Evolutionary conservation across 2,329 filamentous ascomycete species (phyloP), one percentile per base, ranked within the genome.

Genomic region (Allantophomopsis cytisporea): DNA sequence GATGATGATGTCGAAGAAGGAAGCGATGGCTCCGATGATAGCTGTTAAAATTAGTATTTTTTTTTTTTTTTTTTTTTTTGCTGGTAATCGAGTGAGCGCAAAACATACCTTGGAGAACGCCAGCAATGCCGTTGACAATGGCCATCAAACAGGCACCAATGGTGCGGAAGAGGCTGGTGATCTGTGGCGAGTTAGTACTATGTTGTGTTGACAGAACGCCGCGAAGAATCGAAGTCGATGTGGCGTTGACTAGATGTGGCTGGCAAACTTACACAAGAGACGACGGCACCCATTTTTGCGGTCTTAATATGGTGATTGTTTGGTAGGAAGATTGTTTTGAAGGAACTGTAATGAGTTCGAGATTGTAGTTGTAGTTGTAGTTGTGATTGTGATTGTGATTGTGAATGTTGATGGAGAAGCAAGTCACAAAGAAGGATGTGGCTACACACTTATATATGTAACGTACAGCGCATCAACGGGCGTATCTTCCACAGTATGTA

Each of bases 91-190:
- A n/a, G n/a, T n/a, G n/a, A n/a, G n/a, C n/a, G n/a, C n/a, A n/a
- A 38, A 10, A 34, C 37, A 14, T 36, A 20, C 47, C 51, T 43
- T 52, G 45, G n/a, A 55, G 49, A 21, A 55, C 45, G n/a, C 42
- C 42, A 31, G 53, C 70, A 45, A 75, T 71, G 38, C 63, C 68
- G 47, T 71, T 69, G 45, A 75, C 64, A 45, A 75, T 62, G 46
- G 64, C 64, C 63, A 71, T 56, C 32, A 57, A 46, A 33, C 50
- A 50, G 18, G 48, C 41, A 28, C 54, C 54, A 42, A 57, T 56
- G 38, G 54, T 50, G 31, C 47, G 52, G 49, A 53, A 56, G 33
- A 56, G 35, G 39, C 45, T 43, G 21, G 46, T 44, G 39, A 57
- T 54, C 54, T 57, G 34, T 47, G 30, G 30, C 17, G 31, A 32